A percentile compares a stretch with the other conserved stretches of the same genome.
Evolutionary conservation across 1,139 yeast genomes (phyloP).

Genomic region (Geotrichum klebahnii): DNA sequence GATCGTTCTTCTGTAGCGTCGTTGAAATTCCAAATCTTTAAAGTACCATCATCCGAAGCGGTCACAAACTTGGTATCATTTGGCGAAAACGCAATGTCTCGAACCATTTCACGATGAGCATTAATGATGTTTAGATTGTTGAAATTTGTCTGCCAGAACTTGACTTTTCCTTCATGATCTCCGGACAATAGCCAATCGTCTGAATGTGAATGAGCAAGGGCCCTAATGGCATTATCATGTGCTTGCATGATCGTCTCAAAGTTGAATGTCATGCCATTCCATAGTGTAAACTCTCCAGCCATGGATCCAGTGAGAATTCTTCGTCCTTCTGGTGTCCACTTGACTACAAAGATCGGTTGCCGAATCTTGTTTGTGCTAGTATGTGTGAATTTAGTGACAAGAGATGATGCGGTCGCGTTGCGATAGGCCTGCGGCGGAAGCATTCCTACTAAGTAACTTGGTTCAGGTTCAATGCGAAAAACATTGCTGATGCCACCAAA

Average conservation of each 20-base stretch:
- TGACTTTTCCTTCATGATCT: slow-evolving; percentile 85
- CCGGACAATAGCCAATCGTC: slow-evolving; percentile 95
- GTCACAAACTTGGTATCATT: slow-evolving; percentile 87
- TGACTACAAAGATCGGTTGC: slow-evolving; percentile 84
- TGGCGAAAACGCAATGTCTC: slow-evolving; percentile 87
- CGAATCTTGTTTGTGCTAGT: slow-evolving; percentile 85
- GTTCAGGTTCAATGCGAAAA: slow-evolving; percentile 61
- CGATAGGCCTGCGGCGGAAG: slow-evolving; percentile 67
- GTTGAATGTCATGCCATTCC: slow-evolving; percentile 95
- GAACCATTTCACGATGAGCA: slow-evolving; percentile 78
- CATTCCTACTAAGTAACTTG: slow-evolving; percentile 66
- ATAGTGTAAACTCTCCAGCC: slow-evolving; percentile 91
- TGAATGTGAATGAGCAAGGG: slow-evolving; percentile 77
- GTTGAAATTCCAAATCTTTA: slow-evolving; percentile 92
- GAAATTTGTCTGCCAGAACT: slow-evolving; percentile 97
- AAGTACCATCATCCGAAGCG: slow-evolving; percentile 83
- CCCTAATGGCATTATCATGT: slow-evolving; percentile 83
- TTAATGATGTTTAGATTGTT: slow-evolving; percentile 77
- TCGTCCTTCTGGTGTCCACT: slow-evolving; percentile 97
- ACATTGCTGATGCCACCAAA: slow-evolving; percentile 41
- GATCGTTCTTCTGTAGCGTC: slow-evolving; percentile 80
- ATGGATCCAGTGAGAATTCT: slow-evolving; percentile 84
- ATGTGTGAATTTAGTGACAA: slow-evolving; percentile 74
- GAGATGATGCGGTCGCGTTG: slow-evolving; percentile 46
- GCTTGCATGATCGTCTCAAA: slow-evolving; percentile 98